A percentile compares a stretch with the other conserved stretches of the same genome.
These are phyloP conservation scores for Spiraea crenata DNA, from an alignment of 331 rosid species.

Conservation along the genomic window DNA sequence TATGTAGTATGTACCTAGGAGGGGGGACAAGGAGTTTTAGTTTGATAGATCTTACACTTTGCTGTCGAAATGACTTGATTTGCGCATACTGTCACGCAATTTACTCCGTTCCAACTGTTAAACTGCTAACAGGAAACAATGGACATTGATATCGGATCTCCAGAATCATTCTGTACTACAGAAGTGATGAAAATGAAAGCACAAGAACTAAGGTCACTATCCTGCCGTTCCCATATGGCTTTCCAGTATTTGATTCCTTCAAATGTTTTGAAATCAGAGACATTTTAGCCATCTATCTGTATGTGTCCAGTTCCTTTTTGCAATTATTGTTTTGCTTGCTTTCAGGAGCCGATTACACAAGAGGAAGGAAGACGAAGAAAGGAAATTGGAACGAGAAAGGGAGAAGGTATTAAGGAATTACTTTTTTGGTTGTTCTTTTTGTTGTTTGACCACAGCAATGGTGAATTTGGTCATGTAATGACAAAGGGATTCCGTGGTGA, in stretches of 20 bases:
- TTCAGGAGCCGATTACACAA: constrained; percentile 43
- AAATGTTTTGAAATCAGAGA: constrained; percentile 1
- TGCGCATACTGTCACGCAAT: background rate
- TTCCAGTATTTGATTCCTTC: background rate
- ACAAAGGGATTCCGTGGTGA: background rate
- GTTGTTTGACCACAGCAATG: background rate
- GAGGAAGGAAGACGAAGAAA: constrained; percentile 44
- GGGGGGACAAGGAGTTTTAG: background rate
- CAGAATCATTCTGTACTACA: constrained; percentile 50
- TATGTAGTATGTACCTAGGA: background rate
- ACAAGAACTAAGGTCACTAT: constrained; percentile 50
- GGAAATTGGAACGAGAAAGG: constrained; percentile 40
- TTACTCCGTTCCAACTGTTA: constrained; percentile 24
- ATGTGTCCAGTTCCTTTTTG: constrained; percentile 8
- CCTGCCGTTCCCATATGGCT: background rate
- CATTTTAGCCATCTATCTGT: constrained; percentile 5
- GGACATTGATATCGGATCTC: constrained; percentile 53
- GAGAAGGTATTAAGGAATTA: constrained; percentile 54
- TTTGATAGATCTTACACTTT: background rate
- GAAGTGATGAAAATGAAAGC: constrained; percentile 67
- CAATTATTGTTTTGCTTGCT: constrained; percentile 7
- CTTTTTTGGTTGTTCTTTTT: background rate
- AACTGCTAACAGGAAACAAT: constrained; percentile 49
- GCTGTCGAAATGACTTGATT: background rate
- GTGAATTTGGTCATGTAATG: background rate